A percentile compares a stretch with the other conserved stretches of the same genome.
These are phyloP conservation scores for Diutina mesorugosa DNA, from an alignment of 1,139 yeast species.

Conservation along the genomic window DNA sequence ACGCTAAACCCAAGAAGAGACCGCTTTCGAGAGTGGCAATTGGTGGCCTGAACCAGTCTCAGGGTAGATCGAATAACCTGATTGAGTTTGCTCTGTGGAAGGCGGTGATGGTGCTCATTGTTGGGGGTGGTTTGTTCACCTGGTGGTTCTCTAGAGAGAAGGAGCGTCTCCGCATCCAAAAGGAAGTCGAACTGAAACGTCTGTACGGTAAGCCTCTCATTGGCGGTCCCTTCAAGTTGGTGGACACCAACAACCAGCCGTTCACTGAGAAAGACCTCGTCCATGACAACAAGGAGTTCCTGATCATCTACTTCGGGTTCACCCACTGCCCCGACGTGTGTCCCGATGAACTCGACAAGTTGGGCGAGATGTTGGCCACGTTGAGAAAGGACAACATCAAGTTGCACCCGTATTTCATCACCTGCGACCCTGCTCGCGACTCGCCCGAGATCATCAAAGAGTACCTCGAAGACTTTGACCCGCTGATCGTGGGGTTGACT, in stretches of 20 bases:
- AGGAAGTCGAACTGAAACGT: conserved; percentile 72
- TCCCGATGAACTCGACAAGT: conserved; percentile 91
- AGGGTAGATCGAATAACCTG: conserved; percentile 21
- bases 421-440: conserved; percentile 95
- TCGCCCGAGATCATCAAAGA: conserved; percentile 69
- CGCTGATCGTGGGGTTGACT: conserved; percentile 77
- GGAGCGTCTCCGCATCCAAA: conserved; percentile 57
- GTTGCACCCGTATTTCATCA: conserved; percentile 77
- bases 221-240: conserved; percentile 76
- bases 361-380: conserved; percentile 64
- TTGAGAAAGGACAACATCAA: conserved; percentile 47
- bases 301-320: conserved; percentile 84
- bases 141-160: conserved; percentile 62
- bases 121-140: conserved; percentile 59
- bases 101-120: conserved; percentile 53
- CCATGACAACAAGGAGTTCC: conserved; percentile 48
- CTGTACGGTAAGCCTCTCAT: conserved; percentile 87
- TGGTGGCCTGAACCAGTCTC: conserved; percentile 21
- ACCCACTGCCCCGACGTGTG: conserved; percentile 97
- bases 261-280: conserved; percentile 69
- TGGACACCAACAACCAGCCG: conserved; percentile 54
- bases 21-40: conserved; percentile 39
- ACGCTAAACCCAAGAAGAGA: conserved; percentile 13
- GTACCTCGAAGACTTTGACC: conserved; percentile 79
- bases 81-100: conserved; percentile 84